phyloP scores from a whole-genome alignment of 1,139 yeast species.

The Suhomyces bribrorum region DNA sequence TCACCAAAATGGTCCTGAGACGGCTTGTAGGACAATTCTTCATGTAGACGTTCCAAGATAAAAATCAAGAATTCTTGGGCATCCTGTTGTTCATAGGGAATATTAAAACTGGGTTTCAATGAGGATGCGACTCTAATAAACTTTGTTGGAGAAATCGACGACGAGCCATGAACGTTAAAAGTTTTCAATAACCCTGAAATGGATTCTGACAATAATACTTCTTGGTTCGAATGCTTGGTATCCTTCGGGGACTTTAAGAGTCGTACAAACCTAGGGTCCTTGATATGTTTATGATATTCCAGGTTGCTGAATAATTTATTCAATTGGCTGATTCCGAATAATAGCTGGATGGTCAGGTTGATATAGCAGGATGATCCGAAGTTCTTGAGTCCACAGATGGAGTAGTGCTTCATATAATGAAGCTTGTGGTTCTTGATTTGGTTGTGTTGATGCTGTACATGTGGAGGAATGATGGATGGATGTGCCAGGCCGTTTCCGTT shows the following conservation, averaged over 20 bases:
- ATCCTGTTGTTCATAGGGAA: slow-evolving; percentile 77
- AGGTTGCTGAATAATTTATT: slow-evolving; percentile 41
- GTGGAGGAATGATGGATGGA: slow-evolving; percentile 17
- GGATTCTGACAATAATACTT: slow-evolving; percentile 49
- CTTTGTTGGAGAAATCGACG: slow-evolving; percentile 63
- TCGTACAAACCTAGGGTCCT: slow-evolving; percentile 30
- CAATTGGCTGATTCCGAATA: slow-evolving; percentile 54
- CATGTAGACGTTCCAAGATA: slow-evolving; percentile 66
- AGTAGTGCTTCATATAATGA: slow-evolving; percentile 42
- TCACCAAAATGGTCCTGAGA: slow-evolving; percentile 17
- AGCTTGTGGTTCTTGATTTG: slow-evolving; percentile 28
- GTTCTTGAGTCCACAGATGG: slow-evolving; percentile 67
- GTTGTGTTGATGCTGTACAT: slow-evolving; percentile 19
- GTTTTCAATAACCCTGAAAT: slow-evolving; percentile 42
- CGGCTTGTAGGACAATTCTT: slow-evolving; percentile 51
- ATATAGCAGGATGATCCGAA: slow-evolving; percentile 75
- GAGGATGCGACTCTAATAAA: slow-evolving; percentile 56
- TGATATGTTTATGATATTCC: slow-evolving; percentile 43
- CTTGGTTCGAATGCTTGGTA: slow-evolving; percentile 21
- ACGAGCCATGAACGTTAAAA: slow-evolving; percentile 57
- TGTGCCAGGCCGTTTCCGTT: slow-evolving; percentile 15
- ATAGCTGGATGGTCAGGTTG: slow-evolving; percentile 66
- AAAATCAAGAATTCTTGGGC: slow-evolving; percentile 74
- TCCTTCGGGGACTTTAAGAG: slow-evolving; percentile 26
- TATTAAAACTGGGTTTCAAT: slow-evolving; percentile 63